A percentile compares a stretch with the other conserved stretches of the same genome.
These are phyloP conservation scores for Phytophthora palmivora DNA, from an alignment of 352 stramenopile species.

Conservation along the genomic window DNA sequence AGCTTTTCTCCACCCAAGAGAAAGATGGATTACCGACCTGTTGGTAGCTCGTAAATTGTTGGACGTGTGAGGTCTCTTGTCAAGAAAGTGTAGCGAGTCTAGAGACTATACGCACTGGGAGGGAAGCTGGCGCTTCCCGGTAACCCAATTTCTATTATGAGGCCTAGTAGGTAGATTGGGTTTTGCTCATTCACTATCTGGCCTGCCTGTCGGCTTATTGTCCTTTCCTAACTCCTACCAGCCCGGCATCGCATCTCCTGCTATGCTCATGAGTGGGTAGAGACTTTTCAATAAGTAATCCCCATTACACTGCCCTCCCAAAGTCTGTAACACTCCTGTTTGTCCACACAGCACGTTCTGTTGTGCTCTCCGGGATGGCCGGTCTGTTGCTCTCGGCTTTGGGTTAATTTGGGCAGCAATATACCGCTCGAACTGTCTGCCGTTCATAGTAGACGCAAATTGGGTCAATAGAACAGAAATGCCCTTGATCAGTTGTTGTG, in stretches of 20 bases:
- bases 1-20: too few species aligned
- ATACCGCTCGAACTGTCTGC: background rate
- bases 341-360: background rate
- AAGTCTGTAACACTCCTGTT: background rate
- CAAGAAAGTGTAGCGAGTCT: too few species aligned
- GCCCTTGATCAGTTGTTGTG: background rate
- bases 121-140: too few species aligned
- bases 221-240: too few species aligned
- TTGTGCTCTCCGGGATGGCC: background rate
- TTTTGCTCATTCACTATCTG: too few species aligned
- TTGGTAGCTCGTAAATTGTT: too few species aligned
- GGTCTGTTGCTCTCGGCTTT: background rate
- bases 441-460: background rate
- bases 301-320: background rate
- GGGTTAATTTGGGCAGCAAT: background rate
- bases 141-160: too few species aligned
- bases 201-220: too few species aligned
- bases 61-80: too few species aligned
- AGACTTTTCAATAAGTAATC: background rate
- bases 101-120: too few species aligned
- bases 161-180: background rate
- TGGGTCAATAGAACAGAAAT: background rate
- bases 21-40: too few species aligned
- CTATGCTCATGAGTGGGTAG: conserved; percentile 1
- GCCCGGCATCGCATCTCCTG: too few species aligned